Evolutionary conservation across 352 stramenopile genomes (phyloP).

Genomic region (Albugo candida): DNA sequence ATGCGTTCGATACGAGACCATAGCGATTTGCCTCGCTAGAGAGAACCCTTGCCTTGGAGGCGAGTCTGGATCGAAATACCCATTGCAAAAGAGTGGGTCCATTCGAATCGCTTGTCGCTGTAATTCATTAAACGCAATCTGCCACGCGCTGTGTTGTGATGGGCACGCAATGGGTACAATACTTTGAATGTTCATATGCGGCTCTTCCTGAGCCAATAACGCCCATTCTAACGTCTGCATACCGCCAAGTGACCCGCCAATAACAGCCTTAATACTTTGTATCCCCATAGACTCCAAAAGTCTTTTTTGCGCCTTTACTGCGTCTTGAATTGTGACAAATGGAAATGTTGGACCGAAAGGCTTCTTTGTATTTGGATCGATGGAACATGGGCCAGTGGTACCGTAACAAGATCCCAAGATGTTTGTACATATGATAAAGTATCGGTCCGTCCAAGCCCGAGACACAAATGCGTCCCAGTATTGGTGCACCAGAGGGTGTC

Average conservation of each 20-base stretch:
- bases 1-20: constrained; percentile 92
- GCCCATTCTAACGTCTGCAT: constrained; percentile 97
- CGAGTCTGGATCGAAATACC: constrained; percentile 38
- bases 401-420: constrained; percentile 93
- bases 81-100: constrained; percentile 81
- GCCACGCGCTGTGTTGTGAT: constrained; percentile 88
- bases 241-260: constrained; percentile 91
- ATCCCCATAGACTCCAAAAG: constrained; percentile 82
- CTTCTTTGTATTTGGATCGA: constrained; percentile 39
- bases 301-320: constrained; percentile 76
- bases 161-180: constrained; percentile 88
- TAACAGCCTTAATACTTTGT: constrained; percentile 69
- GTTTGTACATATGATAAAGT: constrained; percentile 94
- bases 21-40: constrained; percentile 89
- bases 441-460: constrained; percentile 88
- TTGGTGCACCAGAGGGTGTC: constrained; percentile 83
- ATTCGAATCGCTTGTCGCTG: constrained; percentile 93
- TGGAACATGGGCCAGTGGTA: constrained; percentile 66
- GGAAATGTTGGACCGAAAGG: constrained; percentile 83
- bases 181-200: constrained; percentile 28
- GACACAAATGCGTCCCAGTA: constrained; percentile 90
- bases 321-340: constrained; percentile 84
- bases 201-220: constrained; percentile 59
- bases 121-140: constrained; percentile 90
- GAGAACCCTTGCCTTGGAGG: constrained; percentile 68